Percentiles rank a stretch among this genome's conserved stretches.
phyloP scores from a whole-genome alignment of 2,329 filamentous ascomycete genomes.

The Botryotinia narcissicola region DNA sequence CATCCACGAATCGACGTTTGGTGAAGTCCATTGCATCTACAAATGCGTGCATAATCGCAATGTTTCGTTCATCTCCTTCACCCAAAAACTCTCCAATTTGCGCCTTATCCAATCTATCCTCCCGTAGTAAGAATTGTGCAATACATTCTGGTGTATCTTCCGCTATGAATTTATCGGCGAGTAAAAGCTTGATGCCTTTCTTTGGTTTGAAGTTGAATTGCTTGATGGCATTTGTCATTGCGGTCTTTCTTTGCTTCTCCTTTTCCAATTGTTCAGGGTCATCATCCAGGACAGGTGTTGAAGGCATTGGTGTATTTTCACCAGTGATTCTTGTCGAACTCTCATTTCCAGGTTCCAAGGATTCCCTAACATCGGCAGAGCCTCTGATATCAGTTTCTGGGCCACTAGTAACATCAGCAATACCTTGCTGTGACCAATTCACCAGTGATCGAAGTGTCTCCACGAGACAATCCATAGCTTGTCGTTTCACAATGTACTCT shows the following conservation, averaged over 20 bases:
- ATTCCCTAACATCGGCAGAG: conserved; percentile 63
- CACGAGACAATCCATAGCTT: conserved; percentile 83
- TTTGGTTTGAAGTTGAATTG: conserved; percentile 99
- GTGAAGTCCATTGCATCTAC: conserved; percentile 93
- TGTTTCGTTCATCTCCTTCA: conserved; percentile 88
- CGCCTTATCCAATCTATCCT: conserved; percentile 85
- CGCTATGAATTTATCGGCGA: conserved; percentile 83
- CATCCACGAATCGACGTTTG: conserved; percentile 88
- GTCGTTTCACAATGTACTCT: conserved; percentile 88
- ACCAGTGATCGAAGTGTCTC: conserved; percentile 86
- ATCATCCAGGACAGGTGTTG: conserved; percentile 74
- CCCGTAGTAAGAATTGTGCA: conserved; percentile 75
- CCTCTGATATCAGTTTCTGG: conserved; percentile 51
- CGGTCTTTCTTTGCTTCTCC: conserved; percentile 91
- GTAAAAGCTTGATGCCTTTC: conserved; percentile 77
- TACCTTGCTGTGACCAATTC: conserved; percentile 75
- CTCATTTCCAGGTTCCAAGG: conserved; percentile 69
- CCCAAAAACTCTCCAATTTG: conserved; percentile 92
- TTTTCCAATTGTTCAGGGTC: conserved; percentile 93
- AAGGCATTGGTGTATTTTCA: conserved; percentile 55
- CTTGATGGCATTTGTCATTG: conserved; percentile 80
- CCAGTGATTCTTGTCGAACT: conserved; percentile 59
- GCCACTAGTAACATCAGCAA: conserved; percentile 58
- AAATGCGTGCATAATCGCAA: conserved; percentile 98
- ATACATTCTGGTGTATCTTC: conserved; percentile 79